A percentile compares a stretch with the other conserved stretches of the same genome.
phyloP scores from a whole-genome alignment of 768 basidiomycete genomes.

The Lactarius hatsudake region DNA sequence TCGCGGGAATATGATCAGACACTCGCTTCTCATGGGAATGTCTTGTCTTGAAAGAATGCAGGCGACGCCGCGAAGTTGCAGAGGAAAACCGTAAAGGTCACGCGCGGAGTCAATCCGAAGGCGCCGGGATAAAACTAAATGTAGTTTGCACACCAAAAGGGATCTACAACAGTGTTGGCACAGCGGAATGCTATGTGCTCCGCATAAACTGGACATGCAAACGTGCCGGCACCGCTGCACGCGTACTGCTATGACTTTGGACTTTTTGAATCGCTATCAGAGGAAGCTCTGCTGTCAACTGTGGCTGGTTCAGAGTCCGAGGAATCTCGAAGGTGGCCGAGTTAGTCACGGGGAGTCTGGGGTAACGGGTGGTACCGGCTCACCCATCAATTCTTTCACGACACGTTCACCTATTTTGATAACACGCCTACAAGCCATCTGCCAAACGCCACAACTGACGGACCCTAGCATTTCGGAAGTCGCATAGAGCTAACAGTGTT shows the following conservation, averaged over 20 bases:
- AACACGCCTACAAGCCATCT: conserved; percentile 90
- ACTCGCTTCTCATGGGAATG: not conserved
- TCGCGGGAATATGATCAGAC: not conserved
- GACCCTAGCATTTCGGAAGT: conserved; percentile 55
- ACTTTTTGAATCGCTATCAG: not conserved
- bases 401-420: conserved; percentile 67
- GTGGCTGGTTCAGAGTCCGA: not conserved
- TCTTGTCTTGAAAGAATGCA: not conserved
- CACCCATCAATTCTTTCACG: conserved; percentile 23
- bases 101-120: not conserved
- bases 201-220: not conserved
- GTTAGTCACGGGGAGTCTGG: not conserved
- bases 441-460: conserved; percentile 92
- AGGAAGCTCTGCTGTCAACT: not conserved
- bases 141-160: not conserved
- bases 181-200: not conserved
- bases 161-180: not conserved
- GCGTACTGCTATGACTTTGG: not conserved
- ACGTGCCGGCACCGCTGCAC: not conserved
- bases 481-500: not conserved
- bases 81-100: not conserved
- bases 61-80: not conserved
- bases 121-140: not conserved
- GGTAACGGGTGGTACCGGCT: not conserved
- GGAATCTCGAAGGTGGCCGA: not conserved